phyloP scores from a whole-genome alignment of 805 yeast genomes.

The Wickerhamiella domercqiae region DNA sequence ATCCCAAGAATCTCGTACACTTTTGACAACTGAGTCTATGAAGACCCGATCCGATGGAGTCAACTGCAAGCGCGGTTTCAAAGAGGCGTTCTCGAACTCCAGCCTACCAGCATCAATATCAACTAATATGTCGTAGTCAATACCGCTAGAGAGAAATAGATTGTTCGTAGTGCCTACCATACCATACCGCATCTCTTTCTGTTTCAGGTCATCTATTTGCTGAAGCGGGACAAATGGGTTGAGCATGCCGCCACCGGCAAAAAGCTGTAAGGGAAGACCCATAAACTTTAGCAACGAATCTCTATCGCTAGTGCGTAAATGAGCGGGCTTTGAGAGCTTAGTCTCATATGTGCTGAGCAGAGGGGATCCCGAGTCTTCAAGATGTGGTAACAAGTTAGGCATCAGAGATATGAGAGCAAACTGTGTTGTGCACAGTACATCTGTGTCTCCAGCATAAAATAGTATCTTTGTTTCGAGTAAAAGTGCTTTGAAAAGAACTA shows the following conservation, averaged over 20 bases:
- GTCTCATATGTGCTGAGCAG: slow-evolving; percentile 38
- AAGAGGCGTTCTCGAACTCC: slow-evolving; percentile 28
- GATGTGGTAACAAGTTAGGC: slow-evolving; percentile 59
- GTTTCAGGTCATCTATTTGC: slow-evolving; percentile 60
- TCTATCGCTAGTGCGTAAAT: slow-evolving; percentile 64
- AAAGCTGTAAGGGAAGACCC: slow-evolving; percentile 77
- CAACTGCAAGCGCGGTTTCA: slow-evolving; percentile 32
- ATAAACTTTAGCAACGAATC: slow-evolving; percentile 60
- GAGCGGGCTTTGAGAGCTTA: slow-evolving; percentile 40
- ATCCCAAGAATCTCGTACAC: slow-evolving; percentile 34
- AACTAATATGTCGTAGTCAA: slow-evolving; percentile 54
- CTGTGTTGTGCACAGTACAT: slow-evolving; percentile 65
- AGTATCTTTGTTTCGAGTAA: slow-evolving; percentile 59
- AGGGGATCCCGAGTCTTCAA: slow-evolving; percentile 73
- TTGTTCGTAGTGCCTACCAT: slow-evolving; percentile 82
- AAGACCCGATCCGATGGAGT: slow-evolving; percentile 59
- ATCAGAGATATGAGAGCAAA: slow-evolving; percentile 70
- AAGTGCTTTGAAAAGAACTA: slow-evolving; percentile 61
- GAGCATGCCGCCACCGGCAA: slow-evolving; percentile 76
- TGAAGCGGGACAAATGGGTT: slow-evolving; percentile 91
- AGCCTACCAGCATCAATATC: slow-evolving; percentile 37
- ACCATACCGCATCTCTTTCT: slow-evolving; percentile 43
- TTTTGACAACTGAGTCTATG: slow-evolving; percentile 40
- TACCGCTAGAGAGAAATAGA: slow-evolving; percentile 50
- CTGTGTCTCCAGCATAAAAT: slow-evolving; percentile 68